These are phyloP conservation scores for Hypoxylon sp. DNA, from an alignment of 2,329 filamentous ascomycete species.

Conservation along the genomic window DNA sequence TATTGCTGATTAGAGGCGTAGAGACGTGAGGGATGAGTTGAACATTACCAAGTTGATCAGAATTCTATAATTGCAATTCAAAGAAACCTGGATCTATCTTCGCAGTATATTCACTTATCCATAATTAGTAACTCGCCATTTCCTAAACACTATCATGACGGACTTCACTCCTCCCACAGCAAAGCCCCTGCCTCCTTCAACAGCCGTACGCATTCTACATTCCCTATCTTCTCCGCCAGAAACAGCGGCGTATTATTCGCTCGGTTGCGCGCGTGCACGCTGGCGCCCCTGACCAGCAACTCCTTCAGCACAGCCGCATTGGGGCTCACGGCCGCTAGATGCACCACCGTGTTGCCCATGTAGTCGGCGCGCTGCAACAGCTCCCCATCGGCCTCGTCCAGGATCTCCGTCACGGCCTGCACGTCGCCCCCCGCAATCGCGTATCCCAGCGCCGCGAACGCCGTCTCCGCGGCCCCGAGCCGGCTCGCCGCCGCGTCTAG, in stretches of 20 bases:
- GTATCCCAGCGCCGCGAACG: slow-evolving; percentile 83
- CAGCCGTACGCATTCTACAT: slow-evolving; percentile 66
- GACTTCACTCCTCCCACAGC: slow-evolving; percentile 65
- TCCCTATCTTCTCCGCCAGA: slow-evolving; percentile 71
- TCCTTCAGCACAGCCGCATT: slow-evolving; percentile 70
- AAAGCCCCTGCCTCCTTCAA: slow-evolving; percentile 72
- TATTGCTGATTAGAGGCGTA: too few relatives aligned
- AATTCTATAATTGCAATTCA: too few relatives aligned
- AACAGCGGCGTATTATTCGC: slow-evolving; percentile 77
- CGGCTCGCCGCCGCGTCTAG: slow-evolving; percentile 62
- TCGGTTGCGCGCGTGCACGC: slow-evolving; percentile 75
- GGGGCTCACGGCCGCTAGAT: slow-evolving; percentile 69
- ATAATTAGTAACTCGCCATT: not conserved
- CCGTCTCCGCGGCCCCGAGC: slow-evolving; percentile 68
- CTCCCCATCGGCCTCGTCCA: slow-evolving; percentile 71
- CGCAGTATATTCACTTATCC: too few relatives aligned
- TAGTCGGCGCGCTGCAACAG: slow-evolving; percentile 84
- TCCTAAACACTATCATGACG: too few relatives aligned
- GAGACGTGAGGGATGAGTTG: too few relatives aligned
- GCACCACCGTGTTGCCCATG: slow-evolving; percentile 80
- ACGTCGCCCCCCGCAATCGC: slow-evolving; percentile 82
- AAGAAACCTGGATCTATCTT: too few relatives aligned
- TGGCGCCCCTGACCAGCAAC: slow-evolving; percentile 73
- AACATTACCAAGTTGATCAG: too few relatives aligned
- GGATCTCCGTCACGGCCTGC: slow-evolving; percentile 74